Conservation (phyloP, 169 alveolate species). For the Amoebophrya sp. region DNA sequence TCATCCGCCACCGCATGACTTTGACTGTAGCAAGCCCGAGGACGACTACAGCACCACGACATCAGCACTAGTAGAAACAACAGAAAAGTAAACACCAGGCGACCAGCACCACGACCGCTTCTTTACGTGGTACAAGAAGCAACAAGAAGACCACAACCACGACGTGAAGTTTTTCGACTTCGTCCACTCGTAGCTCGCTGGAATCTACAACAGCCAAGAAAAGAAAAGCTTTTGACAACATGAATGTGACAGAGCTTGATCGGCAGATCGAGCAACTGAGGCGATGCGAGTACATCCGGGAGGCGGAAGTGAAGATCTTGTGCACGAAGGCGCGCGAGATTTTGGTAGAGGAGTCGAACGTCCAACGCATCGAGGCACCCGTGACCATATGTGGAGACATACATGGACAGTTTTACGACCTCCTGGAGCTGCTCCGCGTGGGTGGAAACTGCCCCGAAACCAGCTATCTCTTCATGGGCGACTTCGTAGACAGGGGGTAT, state of each 20-base stretch:
- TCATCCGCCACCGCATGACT: too few relatives aligned
- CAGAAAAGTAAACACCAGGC: too few relatives aligned
- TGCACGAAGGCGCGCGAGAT: slow-evolving; percentile 95
- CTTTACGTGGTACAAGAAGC: neutral
- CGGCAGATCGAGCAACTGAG: slow-evolving; percentile 80
- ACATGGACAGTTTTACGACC: slow-evolving; percentile 6
- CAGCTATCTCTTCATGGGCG: slow-evolving; percentile 94
- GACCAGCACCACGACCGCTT: too few relatives aligned
- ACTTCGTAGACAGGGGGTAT: slow-evolving; percentile 97
- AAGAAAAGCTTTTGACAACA: too few relatives aligned
- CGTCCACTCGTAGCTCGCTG: neutral
- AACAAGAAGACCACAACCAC: neutral
- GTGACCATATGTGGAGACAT: slow-evolving; percentile 66
- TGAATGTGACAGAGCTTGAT: slow-evolving; percentile 58
- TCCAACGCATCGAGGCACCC: slow-evolving; percentile 90
- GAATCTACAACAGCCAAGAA: too few relatives aligned
- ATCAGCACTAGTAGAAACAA: too few relatives aligned
- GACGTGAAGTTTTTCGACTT: neutral
- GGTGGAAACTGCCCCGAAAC: slow-evolving; percentile 91
- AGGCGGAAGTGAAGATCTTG: slow-evolving; percentile 83
- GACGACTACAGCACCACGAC: too few relatives aligned
- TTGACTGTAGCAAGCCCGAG: too few relatives aligned
- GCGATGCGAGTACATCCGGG: slow-evolving; percentile 85
- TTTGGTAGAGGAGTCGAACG: slow-evolving; percentile 89
- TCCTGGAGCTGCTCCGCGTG: slow-evolving; percentile 86